Conservation (phyloP, 352 stramenopile species). For the Pythium scleroteichum region DNA sequence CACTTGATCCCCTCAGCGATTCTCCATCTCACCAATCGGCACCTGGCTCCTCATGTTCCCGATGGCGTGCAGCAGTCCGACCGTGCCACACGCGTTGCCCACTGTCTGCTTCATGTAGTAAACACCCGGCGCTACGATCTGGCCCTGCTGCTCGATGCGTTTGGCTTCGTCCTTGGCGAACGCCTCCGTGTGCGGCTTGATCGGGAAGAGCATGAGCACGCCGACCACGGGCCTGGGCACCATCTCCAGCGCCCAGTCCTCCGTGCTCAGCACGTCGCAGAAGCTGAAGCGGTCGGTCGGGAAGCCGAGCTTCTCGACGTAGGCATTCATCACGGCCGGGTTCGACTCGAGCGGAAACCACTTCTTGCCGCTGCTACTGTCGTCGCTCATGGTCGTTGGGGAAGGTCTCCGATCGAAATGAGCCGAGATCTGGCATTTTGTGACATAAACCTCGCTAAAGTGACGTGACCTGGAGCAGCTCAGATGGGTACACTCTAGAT, state of each 20-base stretch:
- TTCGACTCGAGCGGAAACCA: conserved; percentile 95
- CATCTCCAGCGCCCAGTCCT: conserved; percentile 97
- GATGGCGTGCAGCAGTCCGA: conserved; percentile 94
- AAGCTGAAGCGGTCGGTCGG: conserved; percentile 86
- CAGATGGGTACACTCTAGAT: conserved; percentile 17
- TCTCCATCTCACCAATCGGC: conserved; percentile 59
- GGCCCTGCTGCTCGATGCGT: conserved; percentile 68
- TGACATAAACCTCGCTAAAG: conserved; percentile 8
- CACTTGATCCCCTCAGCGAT: background rate
- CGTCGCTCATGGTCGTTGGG: conserved; percentile 27
- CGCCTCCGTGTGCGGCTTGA: conserved; percentile 88
- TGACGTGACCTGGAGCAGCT: background rate
- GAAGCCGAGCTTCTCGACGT: conserved; percentile 94
- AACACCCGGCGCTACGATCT: conserved; percentile 73
- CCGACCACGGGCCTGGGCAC: conserved; percentile 91
- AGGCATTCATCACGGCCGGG: conserved; percentile 94
- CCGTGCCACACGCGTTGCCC: conserved; percentile 96
- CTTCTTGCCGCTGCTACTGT: conserved; percentile 52
- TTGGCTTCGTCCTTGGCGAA: conserved; percentile 70
- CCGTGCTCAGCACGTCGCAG: conserved; percentile 94
- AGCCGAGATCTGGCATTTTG: background rate
- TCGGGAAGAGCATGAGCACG: conserved; percentile 96
- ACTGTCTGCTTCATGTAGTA: conserved; percentile 97
- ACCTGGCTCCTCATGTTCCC: conserved; percentile 89
- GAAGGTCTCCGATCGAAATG: no score